Evolutionary conservation across 1,284 basidiomycete species (phyloP), one percentile per base, ranked within the genome.

Genomic region (Cutaneotrichosporon sp.): DNA sequence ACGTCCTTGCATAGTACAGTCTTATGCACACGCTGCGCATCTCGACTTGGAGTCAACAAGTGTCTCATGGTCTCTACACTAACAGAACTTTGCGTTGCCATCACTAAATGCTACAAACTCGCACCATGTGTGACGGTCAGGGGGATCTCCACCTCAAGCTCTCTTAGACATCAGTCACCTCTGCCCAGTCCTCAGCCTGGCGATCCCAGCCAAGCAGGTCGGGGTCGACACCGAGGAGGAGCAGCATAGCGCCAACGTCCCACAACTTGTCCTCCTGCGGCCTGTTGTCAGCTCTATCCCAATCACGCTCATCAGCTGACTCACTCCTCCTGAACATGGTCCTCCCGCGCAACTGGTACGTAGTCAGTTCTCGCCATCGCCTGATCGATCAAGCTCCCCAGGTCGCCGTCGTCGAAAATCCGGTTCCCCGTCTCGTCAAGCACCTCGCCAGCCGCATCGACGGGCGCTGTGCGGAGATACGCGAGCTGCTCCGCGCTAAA

Each of bases 161-260:
- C n/a, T n/a, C n/a, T n/a, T 19, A 35, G 34, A 35, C 5, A 8
- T 54, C 52, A 11, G 50, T 48, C 17, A 55, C 39, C 24, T 60
- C 54, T 3, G 47, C 51, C 72, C 72, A 74, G 48, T 72, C 71
- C 50, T 70, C 68, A 0, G 43, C 55, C 5, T 65, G 64, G 1
- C 38, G 54, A 49, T 71, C 55, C 67, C 67, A 75, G 3, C 66
- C 70, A 1, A 74, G 57, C n/a, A 72, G 57, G 5, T 34, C 56
- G 9, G 72, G 72, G 42, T 74, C 72, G 9, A 74, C 67, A 34
- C 64, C 58, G 12, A 70, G 52, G 24, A 46, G 46, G 9, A 48
- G 44, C 47, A 74, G 64, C 63, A 75, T 61, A 1, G 61, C 53
- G 9, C 64, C 72, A 22, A 62, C 62, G 35, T 65, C 63, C 74